A percentile compares a stretch with the other conserved stretches of the same genome.
Evolutionary conservation across 345 rosid genomes (phyloP).

Genomic region (Ceriops zippeliana): DNA sequence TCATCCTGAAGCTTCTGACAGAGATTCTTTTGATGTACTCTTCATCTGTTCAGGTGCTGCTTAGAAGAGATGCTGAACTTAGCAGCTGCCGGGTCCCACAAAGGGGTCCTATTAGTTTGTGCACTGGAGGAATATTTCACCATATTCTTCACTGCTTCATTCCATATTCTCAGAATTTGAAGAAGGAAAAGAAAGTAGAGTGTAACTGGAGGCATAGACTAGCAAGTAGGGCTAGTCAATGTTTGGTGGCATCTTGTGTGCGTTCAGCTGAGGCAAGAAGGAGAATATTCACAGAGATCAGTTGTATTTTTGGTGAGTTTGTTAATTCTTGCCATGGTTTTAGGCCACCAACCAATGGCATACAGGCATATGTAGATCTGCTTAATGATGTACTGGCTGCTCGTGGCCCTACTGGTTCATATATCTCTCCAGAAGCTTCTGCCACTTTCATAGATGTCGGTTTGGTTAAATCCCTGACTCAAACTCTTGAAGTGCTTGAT

Average conservation of each 20-base stretch:
- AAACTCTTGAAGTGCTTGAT: constrained; percentile 79
- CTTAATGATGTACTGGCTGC: constrained; percentile 84
- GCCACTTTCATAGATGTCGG: constrained; percentile 87
- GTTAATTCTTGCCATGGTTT: constrained; percentile 53
- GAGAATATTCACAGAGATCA: constrained; percentile 72
- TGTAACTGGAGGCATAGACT: constrained; percentile 92
- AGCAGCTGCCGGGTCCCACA: constrained; percentile 50
- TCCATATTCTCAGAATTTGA: constrained; percentile 53
- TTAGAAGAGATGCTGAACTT: constrained; percentile 74
- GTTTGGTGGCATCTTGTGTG: constrained; percentile 84
- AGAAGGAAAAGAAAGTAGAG: constrained; percentile 68
- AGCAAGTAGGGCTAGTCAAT: constrained; percentile 71
- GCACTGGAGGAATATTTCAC: constrained; percentile 63
- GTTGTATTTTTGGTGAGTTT: constrained; percentile 60
- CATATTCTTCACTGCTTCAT: constrained; percentile 75
- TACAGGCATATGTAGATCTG: constrained; percentile 70
- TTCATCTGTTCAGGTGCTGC: constrained; percentile 73
- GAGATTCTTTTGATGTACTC: constrained; percentile 84
- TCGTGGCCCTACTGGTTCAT: constrained; percentile 77
- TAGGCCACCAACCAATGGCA: constrained; percentile 56
- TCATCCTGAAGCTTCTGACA: constrained; percentile 82
- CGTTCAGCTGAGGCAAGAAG: constrained; percentile 88
- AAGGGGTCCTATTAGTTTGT: constrained; percentile 38
- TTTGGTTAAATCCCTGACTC: constrained; percentile 68
- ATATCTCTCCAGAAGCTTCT: constrained; percentile 81